Percentiles rank a stretch among this genome's conserved stretches.
Evolutionary conservation across 768 basidiomycete species (phyloP).

Genomic region (Suillus alpinus): DNA sequence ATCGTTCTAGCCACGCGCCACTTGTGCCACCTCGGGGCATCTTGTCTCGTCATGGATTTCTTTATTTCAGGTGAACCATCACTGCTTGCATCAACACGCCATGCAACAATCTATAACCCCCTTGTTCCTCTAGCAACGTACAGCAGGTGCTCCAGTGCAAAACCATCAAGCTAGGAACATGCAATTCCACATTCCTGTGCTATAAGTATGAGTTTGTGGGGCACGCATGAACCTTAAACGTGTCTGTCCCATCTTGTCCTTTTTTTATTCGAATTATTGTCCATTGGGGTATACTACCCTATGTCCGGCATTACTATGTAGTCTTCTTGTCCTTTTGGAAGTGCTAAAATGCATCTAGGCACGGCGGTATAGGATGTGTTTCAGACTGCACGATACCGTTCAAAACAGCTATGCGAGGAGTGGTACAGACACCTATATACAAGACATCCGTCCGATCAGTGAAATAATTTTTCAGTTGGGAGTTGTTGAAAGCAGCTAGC

Average conservation of each 20-base stretch:
- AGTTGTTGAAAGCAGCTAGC: too few species aligned
- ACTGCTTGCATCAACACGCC: background rate
- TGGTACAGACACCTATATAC: background rate
- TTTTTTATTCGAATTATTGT: background rate
- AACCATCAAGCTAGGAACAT: background rate
- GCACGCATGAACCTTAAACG: background rate
- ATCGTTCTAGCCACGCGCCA: background rate
- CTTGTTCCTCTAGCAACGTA: background rate
- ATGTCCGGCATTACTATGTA: too few species aligned
- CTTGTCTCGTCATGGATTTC: background rate
- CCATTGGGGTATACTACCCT: too few species aligned
- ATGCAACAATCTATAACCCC: background rate
- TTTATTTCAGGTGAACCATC: background rate
- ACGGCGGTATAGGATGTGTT: background rate
- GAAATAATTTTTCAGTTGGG: too few species aligned
- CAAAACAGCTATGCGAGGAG: background rate
- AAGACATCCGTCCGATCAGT: background rate
- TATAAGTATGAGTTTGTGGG: background rate
- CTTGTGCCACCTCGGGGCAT: background rate
- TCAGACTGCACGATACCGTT: background rate
- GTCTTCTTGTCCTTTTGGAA: background rate
- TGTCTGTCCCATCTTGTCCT: background rate
- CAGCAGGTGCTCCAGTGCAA: background rate
- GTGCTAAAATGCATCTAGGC: background rate
- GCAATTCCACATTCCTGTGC: background rate